Conservation (phyloP, 2,329 filamentous ascomycete species). For the Trichoderma koningii region DNA sequence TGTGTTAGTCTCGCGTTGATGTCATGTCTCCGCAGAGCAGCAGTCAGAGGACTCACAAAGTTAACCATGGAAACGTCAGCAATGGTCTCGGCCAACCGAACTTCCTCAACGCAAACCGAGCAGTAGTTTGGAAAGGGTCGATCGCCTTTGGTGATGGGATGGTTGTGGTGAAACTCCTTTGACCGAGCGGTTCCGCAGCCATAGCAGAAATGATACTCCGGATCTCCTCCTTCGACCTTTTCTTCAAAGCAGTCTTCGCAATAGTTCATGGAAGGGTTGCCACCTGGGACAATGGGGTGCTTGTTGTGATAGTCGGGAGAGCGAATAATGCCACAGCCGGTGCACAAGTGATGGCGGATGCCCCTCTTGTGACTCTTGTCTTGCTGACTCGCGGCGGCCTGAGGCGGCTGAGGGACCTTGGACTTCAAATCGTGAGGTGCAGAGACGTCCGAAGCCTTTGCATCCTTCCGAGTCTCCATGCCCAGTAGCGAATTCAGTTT, state of each 20-base stretch:
- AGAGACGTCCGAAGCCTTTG: background rate
- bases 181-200: constrained; percentile 36
- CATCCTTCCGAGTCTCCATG: background rate
- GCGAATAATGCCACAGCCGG: constrained; percentile 41
- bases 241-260: constrained; percentile 41
- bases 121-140: constrained; percentile 41
- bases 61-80: constrained; percentile 35
- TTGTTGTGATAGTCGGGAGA: constrained; percentile 41
- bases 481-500: constrained; percentile 33
- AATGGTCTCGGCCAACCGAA: constrained; percentile 32
- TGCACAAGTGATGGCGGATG: constrained; percentile 40
- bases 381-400: constrained; percentile 10
- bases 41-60: constrained; percentile 31
- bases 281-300: constrained; percentile 35
- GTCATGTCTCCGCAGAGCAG: background rate
- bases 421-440: background rate
- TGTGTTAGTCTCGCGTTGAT: background rate
- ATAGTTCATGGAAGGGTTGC: constrained; percentile 39
- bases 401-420: background rate
- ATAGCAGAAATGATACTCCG: constrained; percentile 47
- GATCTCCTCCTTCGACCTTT: constrained; percentile 32
- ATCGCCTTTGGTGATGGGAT: constrained; percentile 33
- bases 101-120: constrained; percentile 34
- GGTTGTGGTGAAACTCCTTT: constrained; percentile 32
- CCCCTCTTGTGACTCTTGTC: constrained; percentile 31